Evolutionary conservation across 352 stramenopile species (phyloP).

Genomic region (Ophiocytium majus): DNA sequence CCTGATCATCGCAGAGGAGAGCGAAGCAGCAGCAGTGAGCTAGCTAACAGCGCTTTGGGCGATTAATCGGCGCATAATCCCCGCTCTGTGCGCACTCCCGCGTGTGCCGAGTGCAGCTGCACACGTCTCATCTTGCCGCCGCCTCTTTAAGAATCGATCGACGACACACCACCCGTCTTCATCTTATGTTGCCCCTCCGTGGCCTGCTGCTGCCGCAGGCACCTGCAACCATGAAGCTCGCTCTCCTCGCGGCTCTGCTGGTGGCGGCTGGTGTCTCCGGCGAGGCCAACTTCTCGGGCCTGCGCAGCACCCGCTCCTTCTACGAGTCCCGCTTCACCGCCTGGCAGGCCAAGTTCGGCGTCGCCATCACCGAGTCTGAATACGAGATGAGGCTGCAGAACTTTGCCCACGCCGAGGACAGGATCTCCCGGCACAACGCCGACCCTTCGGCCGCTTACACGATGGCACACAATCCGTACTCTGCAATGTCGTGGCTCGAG

Average conservation of each 20-base stretch:
- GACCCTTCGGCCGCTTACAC: constrained; percentile 34
- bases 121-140: too few relatives aligned
- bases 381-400: constrained; percentile 29
- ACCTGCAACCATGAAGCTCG: background rate
- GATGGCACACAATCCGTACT: constrained; percentile 53
- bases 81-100: too few relatives aligned
- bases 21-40: too few relatives aligned
- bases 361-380: background rate
- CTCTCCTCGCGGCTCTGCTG: background rate
- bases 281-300: background rate
- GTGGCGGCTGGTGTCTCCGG: background rate
- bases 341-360: constrained; percentile 1
- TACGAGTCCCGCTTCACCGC: constrained; percentile 7
- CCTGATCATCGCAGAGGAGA: too few relatives aligned
- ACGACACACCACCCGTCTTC: too few relatives aligned
- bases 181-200: too few relatives aligned
- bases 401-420: constrained; percentile 50
- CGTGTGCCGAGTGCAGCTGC: too few relatives aligned
- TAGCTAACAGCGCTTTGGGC: too few relatives aligned
- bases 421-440: constrained; percentile 40
- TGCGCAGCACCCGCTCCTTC: background rate
- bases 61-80: too few relatives aligned
- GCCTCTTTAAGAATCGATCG: too few relatives aligned
- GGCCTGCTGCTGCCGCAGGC: too few relatives aligned
- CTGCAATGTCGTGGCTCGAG: constrained; percentile 33